These are phyloP conservation scores for Ophiostoma populinum DNA, from an alignment of 2,329 filamentous ascomycete species.

Conservation along the genomic window DNA sequence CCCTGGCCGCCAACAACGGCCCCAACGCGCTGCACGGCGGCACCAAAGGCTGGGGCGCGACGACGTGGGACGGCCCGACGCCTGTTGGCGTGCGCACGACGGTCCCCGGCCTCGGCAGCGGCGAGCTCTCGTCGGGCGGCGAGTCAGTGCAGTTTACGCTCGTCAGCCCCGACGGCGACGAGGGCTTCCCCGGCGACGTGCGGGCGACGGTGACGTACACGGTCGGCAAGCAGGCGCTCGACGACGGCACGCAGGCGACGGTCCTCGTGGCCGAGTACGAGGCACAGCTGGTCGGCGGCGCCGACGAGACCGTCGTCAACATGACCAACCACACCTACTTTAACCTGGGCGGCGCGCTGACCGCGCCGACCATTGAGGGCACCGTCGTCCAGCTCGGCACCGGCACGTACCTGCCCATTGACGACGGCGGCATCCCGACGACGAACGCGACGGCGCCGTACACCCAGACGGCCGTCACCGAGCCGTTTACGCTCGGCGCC, in stretches of 20 bases:
- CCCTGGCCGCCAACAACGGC: constrained; percentile 58
- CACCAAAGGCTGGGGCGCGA: constrained; percentile 62
- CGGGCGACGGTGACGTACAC: constrained; percentile 66
- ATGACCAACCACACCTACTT: constrained; percentile 82
- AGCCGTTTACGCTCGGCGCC: constrained; percentile 55
- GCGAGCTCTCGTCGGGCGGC: constrained; percentile 37
- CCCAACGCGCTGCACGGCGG: constrained; percentile 63
- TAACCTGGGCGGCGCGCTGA: constrained; percentile 35
- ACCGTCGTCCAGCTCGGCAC: constrained; percentile 50
- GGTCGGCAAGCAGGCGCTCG: constrained; percentile 45
- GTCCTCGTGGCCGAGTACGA: constrained; percentile 81
- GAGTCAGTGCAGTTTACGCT: constrained; percentile 51
- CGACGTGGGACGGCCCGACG: constrained; percentile 55
- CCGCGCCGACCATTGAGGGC: constrained; percentile 33
- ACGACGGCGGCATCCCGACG: constrained; percentile 54
- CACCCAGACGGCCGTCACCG: constrained; percentile 44
- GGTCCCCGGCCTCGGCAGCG: constrained; percentile 29
- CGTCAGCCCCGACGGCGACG: constrained; percentile 62
- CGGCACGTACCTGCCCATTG: constrained; percentile 53
- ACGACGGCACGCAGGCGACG: constrained; percentile 42
- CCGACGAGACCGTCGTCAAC: constrained; percentile 80
- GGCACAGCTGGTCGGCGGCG: constrained; percentile 59
- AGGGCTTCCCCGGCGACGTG: constrained; percentile 79
- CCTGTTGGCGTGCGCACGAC: constrained; percentile 30
- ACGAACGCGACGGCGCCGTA: constrained; percentile 42